A percentile compares a stretch with the other conserved stretches of the same genome.
These are phyloP conservation scores for Fusarium papillatum DNA, from an alignment of 2,329 filamentous ascomycete genomes.

Conservation along the genomic window DNA sequence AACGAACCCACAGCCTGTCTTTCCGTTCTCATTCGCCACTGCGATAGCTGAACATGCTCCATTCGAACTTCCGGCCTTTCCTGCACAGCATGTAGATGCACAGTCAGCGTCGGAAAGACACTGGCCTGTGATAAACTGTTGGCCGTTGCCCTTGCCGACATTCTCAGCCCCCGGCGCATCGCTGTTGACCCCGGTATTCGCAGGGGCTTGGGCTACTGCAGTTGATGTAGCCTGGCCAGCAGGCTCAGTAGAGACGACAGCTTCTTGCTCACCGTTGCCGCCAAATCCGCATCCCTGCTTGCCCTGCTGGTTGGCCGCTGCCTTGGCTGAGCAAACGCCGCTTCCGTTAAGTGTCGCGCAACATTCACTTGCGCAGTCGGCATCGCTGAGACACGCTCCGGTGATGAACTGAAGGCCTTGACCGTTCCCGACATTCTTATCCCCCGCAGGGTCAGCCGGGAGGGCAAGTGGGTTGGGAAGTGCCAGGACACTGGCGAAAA, in stretches of 20 bases:
- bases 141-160: constrained; percentile 36
- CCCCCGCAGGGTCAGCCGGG: constrained; percentile 20
- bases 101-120: constrained; percentile 42
- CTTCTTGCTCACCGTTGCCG: neutral
- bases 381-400: constrained; percentile 29
- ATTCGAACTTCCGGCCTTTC: constrained; percentile 10
- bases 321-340: constrained; percentile 47
- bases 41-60: constrained; percentile 21
- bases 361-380: constrained; percentile 47
- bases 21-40: constrained; percentile 22
- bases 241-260: neutral
- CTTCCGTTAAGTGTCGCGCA: constrained; percentile 41
- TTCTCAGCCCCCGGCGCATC: constrained; percentile 33
- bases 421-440: constrained; percentile 33
- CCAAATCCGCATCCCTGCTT: constrained; percentile 51
- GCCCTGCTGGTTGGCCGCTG: constrained; percentile 44
- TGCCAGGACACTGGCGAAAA: constrained; percentile 12
- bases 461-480: constrained; percentile 26
- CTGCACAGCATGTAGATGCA: constrained; percentile 43
- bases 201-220: neutral
- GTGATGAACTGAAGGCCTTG: constrained; percentile 33
- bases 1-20: constrained; percentile 52
- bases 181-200: neutral
- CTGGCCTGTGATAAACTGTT: constrained; percentile 46
- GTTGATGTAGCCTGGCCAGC: neutral